A percentile compares a stretch with the other conserved stretches of the same genome.
These are phyloP conservation scores for Cicer pinnatifidum DNA, from an alignment of 306 rosid genomes.

Conservation along the genomic window DNA sequence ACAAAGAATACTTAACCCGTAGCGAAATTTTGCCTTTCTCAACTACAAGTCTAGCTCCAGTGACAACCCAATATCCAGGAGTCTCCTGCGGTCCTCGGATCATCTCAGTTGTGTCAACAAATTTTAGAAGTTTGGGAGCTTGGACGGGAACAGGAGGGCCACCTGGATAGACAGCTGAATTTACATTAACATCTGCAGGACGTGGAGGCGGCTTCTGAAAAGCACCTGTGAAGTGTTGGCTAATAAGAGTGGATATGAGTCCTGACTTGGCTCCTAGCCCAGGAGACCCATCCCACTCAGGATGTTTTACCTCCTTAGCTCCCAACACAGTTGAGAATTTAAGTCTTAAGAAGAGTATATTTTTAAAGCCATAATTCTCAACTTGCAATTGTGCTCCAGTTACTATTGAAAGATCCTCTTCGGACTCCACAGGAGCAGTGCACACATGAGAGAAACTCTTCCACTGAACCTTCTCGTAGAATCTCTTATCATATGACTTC, in stretches of 20 bases:
- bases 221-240: conserved; percentile 86
- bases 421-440: conserved; percentile 90
- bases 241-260: conserved; percentile 88
- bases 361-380: conserved; percentile 82
- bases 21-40: conserved; percentile 90
- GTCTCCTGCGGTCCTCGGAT: conserved; percentile 89
- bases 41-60: conserved; percentile 88
- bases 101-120: conserved; percentile 94
- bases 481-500: conserved; percentile 66
- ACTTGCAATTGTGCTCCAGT: conserved; percentile 95
- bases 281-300: conserved; percentile 96
- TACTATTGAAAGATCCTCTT: conserved; percentile 79
- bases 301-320: conserved; percentile 66
- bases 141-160: conserved; percentile 96
- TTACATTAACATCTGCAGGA: conserved; percentile 91
- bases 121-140: conserved; percentile 85
- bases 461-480: conserved; percentile 93
- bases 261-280: conserved; percentile 88
- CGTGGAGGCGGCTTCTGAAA: conserved; percentile 86
- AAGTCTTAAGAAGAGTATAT: conserved; percentile 78
- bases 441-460: conserved; percentile 97
- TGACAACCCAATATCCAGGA: conserved; percentile 98
- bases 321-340: conserved; percentile 75
- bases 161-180: conserved; percentile 91
- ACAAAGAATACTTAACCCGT: conserved; percentile 78